Base-by-base conservation (phyloP, 2,329 filamentous ascomycete genomes). In the Sporothrix protearum region DNA sequence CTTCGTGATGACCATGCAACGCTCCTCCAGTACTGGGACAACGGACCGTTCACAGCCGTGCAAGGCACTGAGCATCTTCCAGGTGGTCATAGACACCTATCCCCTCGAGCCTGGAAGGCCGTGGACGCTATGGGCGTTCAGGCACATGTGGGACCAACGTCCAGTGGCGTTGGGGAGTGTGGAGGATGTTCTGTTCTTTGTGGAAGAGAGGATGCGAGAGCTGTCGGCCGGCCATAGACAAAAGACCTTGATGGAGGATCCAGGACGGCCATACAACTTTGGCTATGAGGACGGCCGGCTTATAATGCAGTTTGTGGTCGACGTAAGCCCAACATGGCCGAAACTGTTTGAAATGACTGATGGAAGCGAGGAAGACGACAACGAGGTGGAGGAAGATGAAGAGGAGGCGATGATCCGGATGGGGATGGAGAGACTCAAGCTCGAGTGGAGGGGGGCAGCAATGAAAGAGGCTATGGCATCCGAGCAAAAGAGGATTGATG, bases 311-410 rank as follows among this genome's bases (percentile, higher is more conserved):
- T 22, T 69, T 55, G 67, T 69, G 2, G 67, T 69, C 12, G 67
- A 57, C 33, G 9, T 30, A 7, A 22, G 36, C n/a, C 51, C 16
- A 3, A 16, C 51, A 8, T 59, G 67, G 67, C 67, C 67, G 1
- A 69, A 69, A 16, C 25, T 69, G 36, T 69, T 69, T 69, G 22
- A 16, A 16, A 39, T 69, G 33, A 45, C 51, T 6, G 42, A 47
- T 3, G 19, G 6, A 5, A 25, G 33, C 12, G 57, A 61, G 12
- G 30, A 28, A 2, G 49, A 57, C 2, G 49, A 57, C 0, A 47
- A 39, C 1, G 64, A 49, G 2, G 63, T 2, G 0, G 19, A 49
- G 14, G 45, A 16, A 3, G 42, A 68, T 3, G 33, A 55, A 16
- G 49, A 45, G 22, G 33, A 69, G 3, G 22, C 49, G 4, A 2